These are phyloP conservation scores for Hondaea fermentalgiana DNA, from an alignment of 108 stramenopile species.

Conservation along the genomic window DNA sequence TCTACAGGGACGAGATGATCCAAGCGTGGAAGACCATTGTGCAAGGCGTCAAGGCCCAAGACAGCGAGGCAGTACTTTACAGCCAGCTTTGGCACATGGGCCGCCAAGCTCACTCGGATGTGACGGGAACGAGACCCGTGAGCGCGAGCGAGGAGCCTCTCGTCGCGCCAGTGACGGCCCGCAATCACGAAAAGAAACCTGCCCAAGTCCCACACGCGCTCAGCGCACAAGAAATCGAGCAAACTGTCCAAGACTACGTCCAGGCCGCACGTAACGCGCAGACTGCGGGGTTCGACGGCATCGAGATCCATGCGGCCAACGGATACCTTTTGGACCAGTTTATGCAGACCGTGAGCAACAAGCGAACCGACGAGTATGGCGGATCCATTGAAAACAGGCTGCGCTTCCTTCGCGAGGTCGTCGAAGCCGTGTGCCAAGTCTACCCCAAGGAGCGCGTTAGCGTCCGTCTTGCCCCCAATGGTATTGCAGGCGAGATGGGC, in stretches of 20 bases:
- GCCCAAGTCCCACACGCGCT: slow-evolving; percentile 37
- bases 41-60: slow-evolving; percentile 53
- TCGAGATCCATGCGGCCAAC: slow-evolving; percentile 54
- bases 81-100: slow-evolving; percentile 64
- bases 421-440: neutral
- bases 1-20: slow-evolving; percentile 44
- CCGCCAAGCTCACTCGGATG: slow-evolving; percentile 44
- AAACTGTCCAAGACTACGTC: slow-evolving; percentile 36
- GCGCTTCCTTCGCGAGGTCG: slow-evolving; percentile 51
- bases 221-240: slow-evolving; percentile 44
- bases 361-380: slow-evolving; percentile 51
- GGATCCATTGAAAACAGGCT: slow-evolving; percentile 58
- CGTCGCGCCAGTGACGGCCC: neutral
- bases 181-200: slow-evolving; percentile 30
- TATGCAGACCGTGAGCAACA: slow-evolving; percentile 38
- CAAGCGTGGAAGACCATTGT: slow-evolving; percentile 57
- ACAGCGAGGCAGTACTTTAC: slow-evolving; percentile 34
- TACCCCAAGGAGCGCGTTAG: slow-evolving; percentile 52
- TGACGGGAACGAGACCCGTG: slow-evolving; percentile 37
- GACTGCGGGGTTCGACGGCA: slow-evolving; percentile 55
- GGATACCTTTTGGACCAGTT: slow-evolving; percentile 57
- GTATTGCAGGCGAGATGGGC: slow-evolving; percentile 56
- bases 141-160: slow-evolving; percentile 18
- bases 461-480: slow-evolving; percentile 62
- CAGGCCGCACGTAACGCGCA: slow-evolving; percentile 32